phyloP scores from a whole-genome alignment of 2,329 filamentous ascomycete species.

The Beauveria medogensis region DNA sequence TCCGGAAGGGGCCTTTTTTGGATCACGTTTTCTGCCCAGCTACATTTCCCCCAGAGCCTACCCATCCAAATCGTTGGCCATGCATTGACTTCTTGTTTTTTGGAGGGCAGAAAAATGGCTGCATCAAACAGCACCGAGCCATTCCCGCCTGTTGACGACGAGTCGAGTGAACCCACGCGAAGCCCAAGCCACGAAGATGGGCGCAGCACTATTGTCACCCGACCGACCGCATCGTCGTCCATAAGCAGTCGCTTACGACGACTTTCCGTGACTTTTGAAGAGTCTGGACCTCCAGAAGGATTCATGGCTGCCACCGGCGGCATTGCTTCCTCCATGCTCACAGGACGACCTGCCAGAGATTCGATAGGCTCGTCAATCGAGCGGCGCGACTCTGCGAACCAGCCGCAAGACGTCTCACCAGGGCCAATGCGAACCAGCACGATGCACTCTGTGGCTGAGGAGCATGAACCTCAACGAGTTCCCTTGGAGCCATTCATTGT shows the following conservation, averaged over 20 bases:
- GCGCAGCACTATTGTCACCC: slow-evolving; percentile 15
- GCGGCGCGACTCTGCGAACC: slow-evolving; percentile 12
- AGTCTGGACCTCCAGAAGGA: slow-evolving; percentile 38
- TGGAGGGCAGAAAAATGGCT: background rate
- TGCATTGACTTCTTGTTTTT: background rate
- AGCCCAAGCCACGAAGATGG: background rate
- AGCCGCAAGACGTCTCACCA: background rate
- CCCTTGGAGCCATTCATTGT: background rate
- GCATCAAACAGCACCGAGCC: background rate
- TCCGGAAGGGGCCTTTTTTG: background rate
- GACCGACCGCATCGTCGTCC: slow-evolving; percentile 23
- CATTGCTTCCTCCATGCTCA: slow-evolving; percentile 33
- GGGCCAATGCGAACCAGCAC: slow-evolving; percentile 18
- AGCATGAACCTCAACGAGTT: slow-evolving; percentile 11
- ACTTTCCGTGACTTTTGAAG: slow-evolving; percentile 31
- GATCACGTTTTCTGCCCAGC: background rate
- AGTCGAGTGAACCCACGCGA: slow-evolving; percentile 1
- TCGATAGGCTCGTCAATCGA: slow-evolving; percentile 17
- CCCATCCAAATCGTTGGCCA: background rate
- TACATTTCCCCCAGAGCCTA: background rate
- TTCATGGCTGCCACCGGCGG: slow-evolving; percentile 40
- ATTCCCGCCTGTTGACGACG: slow-evolving; percentile 18
- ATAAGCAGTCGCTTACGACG: slow-evolving; percentile 25
- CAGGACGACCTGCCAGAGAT: slow-evolving; percentile 15
- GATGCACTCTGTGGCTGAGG: slow-evolving; percentile 16